These are phyloP conservation scores for Dioscorea dumetorum DNA, from an alignment of 106 monocot genomes.

Conservation along the genomic window DNA sequence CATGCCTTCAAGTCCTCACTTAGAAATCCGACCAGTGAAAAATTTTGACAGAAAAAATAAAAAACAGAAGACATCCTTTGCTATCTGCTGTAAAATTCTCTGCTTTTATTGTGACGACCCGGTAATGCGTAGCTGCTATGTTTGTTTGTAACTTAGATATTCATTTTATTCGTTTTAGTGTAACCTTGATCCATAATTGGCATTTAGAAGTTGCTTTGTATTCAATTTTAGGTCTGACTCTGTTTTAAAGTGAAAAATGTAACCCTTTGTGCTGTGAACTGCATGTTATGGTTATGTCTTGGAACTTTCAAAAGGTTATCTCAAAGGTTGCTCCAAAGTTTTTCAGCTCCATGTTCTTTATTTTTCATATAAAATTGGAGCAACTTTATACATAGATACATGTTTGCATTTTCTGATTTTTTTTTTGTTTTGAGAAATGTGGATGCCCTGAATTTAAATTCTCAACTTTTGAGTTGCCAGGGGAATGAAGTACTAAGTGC, in stretches of 20 bases:
- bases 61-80: not conserved
- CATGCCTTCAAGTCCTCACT: not conserved
- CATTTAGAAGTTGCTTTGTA: not conserved
- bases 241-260: not conserved
- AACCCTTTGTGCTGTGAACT: not conserved
- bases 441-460: too few species aligned
- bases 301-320: too few species aligned
- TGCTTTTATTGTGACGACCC: not conserved
- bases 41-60: not conserved
- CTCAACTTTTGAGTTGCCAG: too few species aligned
- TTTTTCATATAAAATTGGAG: too few species aligned
- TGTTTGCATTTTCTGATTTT: too few species aligned
- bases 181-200: conserved; percentile 1
- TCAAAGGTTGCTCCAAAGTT: too few species aligned
- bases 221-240: too few species aligned
- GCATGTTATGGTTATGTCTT: not conserved
- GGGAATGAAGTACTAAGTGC: too few species aligned
- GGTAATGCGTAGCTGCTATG: conserved; percentile 4
- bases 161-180: conserved; percentile 4
- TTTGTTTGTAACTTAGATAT: conserved; percentile 8
- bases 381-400: too few species aligned
- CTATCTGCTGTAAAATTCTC: not conserved
- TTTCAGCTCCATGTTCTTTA: too few species aligned
- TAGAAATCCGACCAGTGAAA: not conserved
- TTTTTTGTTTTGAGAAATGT: too few species aligned